These are phyloP conservation scores for Tephrocybe rancida DNA, from an alignment of 768 basidiomycete species.

Conservation along the genomic window DNA sequence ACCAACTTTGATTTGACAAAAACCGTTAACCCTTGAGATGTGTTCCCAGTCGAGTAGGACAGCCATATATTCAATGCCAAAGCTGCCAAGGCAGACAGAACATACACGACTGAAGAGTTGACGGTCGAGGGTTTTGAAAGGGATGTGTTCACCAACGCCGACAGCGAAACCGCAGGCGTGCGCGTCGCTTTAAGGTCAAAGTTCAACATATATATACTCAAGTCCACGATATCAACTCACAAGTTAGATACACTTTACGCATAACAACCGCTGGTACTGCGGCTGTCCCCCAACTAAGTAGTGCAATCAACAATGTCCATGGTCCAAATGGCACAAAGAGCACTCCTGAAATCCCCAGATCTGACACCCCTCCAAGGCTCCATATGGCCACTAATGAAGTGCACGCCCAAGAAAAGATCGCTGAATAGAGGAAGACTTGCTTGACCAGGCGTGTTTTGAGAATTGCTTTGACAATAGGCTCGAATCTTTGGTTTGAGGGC, in stretches of 20 bases:
- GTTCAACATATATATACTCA: not conserved
- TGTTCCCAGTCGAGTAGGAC: constrained; percentile 26
- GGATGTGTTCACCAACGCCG: constrained; percentile 45
- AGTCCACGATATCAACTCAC: constrained; percentile 37
- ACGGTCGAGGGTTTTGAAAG: constrained; percentile 48
- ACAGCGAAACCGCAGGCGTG: constrained; percentile 53
- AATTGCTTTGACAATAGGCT: constrained; percentile 65
- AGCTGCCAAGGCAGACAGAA: constrained; percentile 45
- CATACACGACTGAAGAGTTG: constrained; percentile 48
- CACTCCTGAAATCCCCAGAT: constrained; percentile 28
- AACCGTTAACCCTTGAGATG: constrained; percentile 37
- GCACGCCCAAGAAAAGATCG: constrained; percentile 46
- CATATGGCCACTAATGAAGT: constrained; percentile 44
- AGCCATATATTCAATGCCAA: constrained; percentile 45
- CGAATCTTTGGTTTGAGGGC: constrained; percentile 58
- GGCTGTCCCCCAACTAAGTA: constrained; percentile 49
- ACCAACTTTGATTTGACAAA: constrained; percentile 72
- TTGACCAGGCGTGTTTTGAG: constrained; percentile 62
- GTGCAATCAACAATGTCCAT: constrained; percentile 42
- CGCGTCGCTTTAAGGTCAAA: constrained; percentile 42
- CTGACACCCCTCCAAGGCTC: constrained; percentile 38
- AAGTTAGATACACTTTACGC: constrained; percentile 59
- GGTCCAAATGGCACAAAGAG: constrained; percentile 44
- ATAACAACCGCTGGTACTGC: constrained; percentile 60
- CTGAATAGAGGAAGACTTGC: constrained; percentile 54